A percentile compares a stretch with the other conserved stretches of the same genome.
Conservation (phyloP, 768 basidiomycete genomes). For the Serendipita sp. region DNA sequence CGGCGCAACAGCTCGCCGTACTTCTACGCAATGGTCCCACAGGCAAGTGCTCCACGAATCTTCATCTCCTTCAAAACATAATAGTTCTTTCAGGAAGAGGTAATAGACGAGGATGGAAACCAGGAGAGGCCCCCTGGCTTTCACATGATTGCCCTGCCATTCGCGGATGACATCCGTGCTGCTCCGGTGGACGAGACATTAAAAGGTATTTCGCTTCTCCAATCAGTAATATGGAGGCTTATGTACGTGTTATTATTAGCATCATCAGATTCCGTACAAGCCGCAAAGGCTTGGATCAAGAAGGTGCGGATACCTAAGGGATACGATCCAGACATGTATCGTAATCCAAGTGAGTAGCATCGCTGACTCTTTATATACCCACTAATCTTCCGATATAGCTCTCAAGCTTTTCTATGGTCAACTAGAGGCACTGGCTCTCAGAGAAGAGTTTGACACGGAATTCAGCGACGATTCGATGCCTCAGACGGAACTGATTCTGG, state of each 20-base stretch:
- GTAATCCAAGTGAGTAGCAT: constrained; percentile 63
- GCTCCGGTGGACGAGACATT: constrained; percentile 52
- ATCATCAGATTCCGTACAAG: constrained; percentile 45
- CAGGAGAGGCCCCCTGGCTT: constrained; percentile 72
- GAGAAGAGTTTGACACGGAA: constrained; percentile 68
- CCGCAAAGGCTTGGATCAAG: constrained; percentile 58
- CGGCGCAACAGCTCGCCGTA: constrained; percentile 57
- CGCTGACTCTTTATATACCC: neutral
- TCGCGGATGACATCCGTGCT: constrained; percentile 81
- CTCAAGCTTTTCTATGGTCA: constrained; percentile 81
- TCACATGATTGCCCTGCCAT: constrained; percentile 86
- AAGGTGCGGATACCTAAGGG: constrained; percentile 67
- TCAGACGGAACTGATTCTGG: constrained; percentile 60
- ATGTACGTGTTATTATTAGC: constrained; percentile 28
- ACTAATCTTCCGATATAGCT: constrained; percentile 27
- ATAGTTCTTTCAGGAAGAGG: constrained; percentile 42
- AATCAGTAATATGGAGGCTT: constrained; percentile 7
- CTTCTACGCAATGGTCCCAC: constrained; percentile 78
- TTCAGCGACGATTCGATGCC: constrained; percentile 78
- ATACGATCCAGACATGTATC: constrained; percentile 81
- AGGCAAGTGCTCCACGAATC: constrained; percentile 32
- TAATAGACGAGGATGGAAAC: constrained; percentile 51
- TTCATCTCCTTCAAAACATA: constrained; percentile 7
- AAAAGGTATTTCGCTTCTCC: constrained; percentile 32
- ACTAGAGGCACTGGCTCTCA: constrained; percentile 82